Conservation (phyloP, 2,329 filamentous ascomycete species). For the Thelonectria olida region DNA sequence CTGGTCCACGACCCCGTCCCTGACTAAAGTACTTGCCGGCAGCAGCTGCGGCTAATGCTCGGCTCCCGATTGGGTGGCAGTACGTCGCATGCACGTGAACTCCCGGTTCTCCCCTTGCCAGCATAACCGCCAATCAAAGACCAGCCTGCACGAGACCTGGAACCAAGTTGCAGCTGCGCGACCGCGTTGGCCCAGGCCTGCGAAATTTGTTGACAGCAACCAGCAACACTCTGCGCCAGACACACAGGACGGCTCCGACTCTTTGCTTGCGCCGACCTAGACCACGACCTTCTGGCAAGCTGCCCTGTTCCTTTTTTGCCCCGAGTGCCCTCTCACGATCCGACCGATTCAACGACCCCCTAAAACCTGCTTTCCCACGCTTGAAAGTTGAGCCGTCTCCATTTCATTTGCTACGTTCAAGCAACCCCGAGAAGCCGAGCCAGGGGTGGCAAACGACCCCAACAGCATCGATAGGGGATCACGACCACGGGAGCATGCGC, state of each 20-base stretch:
- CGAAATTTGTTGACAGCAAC: constrained; percentile 44
- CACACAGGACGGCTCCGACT: constrained; percentile 21
- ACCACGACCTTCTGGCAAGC: constrained; percentile 20
- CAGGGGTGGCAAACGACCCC: constrained; percentile 27
- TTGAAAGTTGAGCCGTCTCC: constrained; percentile 22
- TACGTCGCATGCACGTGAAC: constrained; percentile 38
- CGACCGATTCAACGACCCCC: constrained; percentile 9
- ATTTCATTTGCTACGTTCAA: constrained; percentile 40
- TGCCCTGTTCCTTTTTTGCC: constrained; percentile 3
- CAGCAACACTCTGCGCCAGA: constrained; percentile 27
- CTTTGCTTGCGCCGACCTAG: constrained; percentile 20
- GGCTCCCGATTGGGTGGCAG: constrained; percentile 26
- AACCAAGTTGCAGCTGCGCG: constrained; percentile 31
- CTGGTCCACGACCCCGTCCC: background rate
- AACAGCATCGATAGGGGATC: constrained; percentile 18
- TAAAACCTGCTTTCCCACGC: background rate
- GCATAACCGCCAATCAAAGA: constrained; percentile 42
- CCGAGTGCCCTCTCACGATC: constrained; percentile 9
- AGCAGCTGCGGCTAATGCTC: constrained; percentile 36
- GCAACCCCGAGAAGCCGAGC: constrained; percentile 25
- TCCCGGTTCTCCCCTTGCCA: constrained; percentile 36
- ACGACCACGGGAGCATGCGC: constrained; percentile 35
- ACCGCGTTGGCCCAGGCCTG: constrained; percentile 29
- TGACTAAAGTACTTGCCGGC: background rate
- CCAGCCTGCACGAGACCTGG: constrained; percentile 31